Evolutionary conservation across 2,329 filamentous ascomycete species (phyloP).

Genomic region (Neonectria punicea): DNA sequence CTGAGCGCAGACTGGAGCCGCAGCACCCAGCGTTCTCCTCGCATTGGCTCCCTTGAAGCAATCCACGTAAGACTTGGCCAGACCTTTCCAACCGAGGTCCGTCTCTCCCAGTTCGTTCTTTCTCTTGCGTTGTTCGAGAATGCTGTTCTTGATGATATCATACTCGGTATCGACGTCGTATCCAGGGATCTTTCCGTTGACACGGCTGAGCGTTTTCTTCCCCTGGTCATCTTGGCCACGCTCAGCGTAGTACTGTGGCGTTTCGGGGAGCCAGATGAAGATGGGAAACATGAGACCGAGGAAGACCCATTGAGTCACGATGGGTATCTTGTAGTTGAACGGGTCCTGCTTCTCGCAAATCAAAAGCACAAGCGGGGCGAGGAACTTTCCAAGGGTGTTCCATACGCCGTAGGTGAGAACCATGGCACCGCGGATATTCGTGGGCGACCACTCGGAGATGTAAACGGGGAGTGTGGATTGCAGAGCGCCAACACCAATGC

Average conservation of each 20-base stretch:
- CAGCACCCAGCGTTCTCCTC: constrained; percentile 23
- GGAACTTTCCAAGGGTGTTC: constrained; percentile 25
- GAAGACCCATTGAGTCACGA: constrained; percentile 26
- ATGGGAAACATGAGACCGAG: constrained; percentile 27
- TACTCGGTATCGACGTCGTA: constrained; percentile 23
- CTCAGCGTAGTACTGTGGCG: constrained; percentile 25
- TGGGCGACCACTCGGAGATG: constrained; percentile 26
- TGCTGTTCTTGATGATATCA: constrained; percentile 25
- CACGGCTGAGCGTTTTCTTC: constrained; percentile 11
- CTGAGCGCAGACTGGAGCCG: constrained; percentile 24
- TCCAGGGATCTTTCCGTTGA: constrained; percentile 18
- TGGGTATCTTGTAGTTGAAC: constrained; percentile 19
- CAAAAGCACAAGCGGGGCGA: constrained; percentile 14
- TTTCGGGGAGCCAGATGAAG: constrained; percentile 27
- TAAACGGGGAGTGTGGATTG: constrained; percentile 22
- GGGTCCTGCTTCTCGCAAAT: constrained; percentile 22
- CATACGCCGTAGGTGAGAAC: constrained; percentile 22
- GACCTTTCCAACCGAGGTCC: not conserved
- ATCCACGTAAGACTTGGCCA: constrained; percentile 16
- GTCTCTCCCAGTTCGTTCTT: constrained; percentile 8
- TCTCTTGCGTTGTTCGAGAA: constrained; percentile 19
- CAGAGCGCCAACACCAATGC: constrained; percentile 18
- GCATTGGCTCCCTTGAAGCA: constrained; percentile 23
- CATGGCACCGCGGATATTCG: constrained; percentile 27
- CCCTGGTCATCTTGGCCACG: constrained; percentile 15